These are phyloP conservation scores for Lentinula sp. DNA, from an alignment of 768 basidiomycete genomes.

Conservation along the genomic window DNA sequence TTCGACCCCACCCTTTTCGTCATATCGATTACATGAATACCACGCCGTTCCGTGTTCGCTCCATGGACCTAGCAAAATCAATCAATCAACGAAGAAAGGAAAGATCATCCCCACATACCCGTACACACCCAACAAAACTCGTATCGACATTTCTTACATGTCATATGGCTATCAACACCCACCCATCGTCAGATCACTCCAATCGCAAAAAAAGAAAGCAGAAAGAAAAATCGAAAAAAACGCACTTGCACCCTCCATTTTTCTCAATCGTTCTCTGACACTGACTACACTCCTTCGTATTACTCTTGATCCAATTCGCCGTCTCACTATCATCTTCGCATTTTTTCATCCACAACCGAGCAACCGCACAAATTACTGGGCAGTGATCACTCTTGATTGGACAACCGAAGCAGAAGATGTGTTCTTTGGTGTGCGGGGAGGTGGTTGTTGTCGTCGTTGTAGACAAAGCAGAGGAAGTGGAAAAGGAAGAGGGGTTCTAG, in stretches of 20 bases:
- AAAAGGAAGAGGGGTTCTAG: constrained; percentile 10
- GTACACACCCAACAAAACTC: constrained; percentile 99
- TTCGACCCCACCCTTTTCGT: constrained; percentile 83
- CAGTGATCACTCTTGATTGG: constrained; percentile 83
- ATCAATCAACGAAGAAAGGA: constrained; percentile 13
- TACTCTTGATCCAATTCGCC: constrained; percentile 99
- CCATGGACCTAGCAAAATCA: constrained; percentile 74
- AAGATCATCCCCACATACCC: constrained; percentile 40
- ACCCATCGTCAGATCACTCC: background rate
- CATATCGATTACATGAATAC: constrained; percentile 98
- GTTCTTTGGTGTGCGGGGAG: constrained; percentile 35
- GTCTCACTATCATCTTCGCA: constrained; percentile 98
- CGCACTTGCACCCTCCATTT: constrained; percentile 99
- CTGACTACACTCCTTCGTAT: constrained; percentile 96
- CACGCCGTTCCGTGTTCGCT: constrained; percentile 93
- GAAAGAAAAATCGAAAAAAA: constrained; percentile 15
- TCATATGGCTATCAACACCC: constrained; percentile 81
- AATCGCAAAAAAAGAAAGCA: background rate
- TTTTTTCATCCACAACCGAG: constrained; percentile 94
- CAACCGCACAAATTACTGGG: constrained; percentile 84
- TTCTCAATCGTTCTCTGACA: constrained; percentile 99
- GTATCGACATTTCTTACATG: constrained; percentile 98
- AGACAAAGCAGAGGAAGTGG: background rate
- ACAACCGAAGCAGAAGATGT: constrained; percentile 96
- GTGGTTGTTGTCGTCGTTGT: no score